Conservation (phyloP, 1,284 basidiomycete species). For the Leucoagaricus sp. region DNA sequence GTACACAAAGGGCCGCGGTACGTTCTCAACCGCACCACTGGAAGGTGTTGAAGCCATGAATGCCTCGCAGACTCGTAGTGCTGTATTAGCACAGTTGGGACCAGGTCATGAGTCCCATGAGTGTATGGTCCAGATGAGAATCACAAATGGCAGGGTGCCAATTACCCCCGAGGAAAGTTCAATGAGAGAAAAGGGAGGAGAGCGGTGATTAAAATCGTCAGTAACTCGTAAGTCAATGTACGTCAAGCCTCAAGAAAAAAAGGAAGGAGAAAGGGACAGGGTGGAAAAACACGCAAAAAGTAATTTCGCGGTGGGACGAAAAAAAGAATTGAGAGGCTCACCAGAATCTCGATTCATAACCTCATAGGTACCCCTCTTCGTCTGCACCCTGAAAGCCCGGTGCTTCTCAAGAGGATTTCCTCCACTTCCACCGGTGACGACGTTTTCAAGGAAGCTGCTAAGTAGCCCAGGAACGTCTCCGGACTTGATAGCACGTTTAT, state of each 20-base stretch:
- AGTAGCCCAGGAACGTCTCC: constrained; percentile 60
- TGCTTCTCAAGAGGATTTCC: constrained; percentile 68
- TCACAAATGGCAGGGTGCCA: constrained; percentile 5
- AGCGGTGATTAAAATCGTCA: constrained; percentile 9
- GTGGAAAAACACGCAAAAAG: not conserved
- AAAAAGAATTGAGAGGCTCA: constrained; percentile 37
- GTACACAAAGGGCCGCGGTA: constrained; percentile 82
- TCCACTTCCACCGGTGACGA: constrained; percentile 36
- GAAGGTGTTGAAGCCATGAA: constrained; percentile 53
- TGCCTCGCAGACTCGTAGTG: constrained; percentile 73
- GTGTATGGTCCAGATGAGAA: not conserved
- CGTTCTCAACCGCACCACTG: constrained; percentile 30
- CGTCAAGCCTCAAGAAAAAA: constrained; percentile 8
- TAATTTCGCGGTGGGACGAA: too few species aligned
- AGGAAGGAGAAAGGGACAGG: constrained; percentile 2
- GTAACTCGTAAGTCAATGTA: not conserved
- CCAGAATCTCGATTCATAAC: constrained; percentile 89
- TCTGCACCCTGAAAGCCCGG: constrained; percentile 9
- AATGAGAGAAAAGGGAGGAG: not conserved
- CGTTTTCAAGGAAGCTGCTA: constrained; percentile 38
- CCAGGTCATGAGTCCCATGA: constrained; percentile 8
- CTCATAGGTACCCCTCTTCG: constrained; percentile 61
- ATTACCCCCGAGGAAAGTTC: not conserved
- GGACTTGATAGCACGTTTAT: constrained; percentile 73
- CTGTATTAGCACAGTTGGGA: constrained; percentile 35